Percentiles rank a stretch among this genome's conserved stretches.
Conservation (phyloP, 208 protist species). For the Wallacemonas sp. region DNA sequence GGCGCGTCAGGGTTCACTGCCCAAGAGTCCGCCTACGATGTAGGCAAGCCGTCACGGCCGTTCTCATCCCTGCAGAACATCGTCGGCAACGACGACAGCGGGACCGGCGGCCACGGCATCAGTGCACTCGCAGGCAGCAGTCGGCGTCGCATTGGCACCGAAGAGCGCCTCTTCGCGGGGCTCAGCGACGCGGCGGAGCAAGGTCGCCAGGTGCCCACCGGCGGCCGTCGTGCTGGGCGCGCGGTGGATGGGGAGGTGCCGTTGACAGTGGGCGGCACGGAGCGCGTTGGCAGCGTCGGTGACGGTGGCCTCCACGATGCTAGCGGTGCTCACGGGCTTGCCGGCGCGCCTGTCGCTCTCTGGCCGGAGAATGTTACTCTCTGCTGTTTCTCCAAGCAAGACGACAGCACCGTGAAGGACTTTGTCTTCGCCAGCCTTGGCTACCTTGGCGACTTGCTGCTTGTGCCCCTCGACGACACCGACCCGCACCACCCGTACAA, state of each 20-base stretch:
- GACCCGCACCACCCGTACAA: slow-evolving; percentile 75
- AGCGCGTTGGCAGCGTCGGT: background rate
- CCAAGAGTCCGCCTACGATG: slow-evolving; percentile 5
- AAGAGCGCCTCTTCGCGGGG: background rate
- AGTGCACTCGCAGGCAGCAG: background rate
- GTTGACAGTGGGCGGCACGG: background rate
- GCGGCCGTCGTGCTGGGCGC: background rate
- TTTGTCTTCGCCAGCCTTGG: slow-evolving; percentile 68
- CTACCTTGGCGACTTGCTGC: slow-evolving; percentile 67
- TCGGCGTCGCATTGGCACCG: no score
- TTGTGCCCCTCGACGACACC: slow-evolving; percentile 73
- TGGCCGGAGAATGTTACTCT: slow-evolving; percentile 37
- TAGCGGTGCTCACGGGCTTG: background rate
- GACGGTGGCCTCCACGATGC: background rate
- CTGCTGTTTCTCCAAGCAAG: slow-evolving; percentile 51
- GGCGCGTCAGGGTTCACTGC: background rate
- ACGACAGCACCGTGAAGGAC: slow-evolving; percentile 48
- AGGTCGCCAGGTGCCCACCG: background rate
- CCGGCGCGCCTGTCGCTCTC: background rate
- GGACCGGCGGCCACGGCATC: background rate
- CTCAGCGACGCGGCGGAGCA: no score
- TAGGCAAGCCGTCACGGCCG: background rate
- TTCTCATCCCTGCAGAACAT: background rate
- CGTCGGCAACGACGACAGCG: background rate
- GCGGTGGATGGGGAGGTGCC: background rate